These are phyloP conservation scores for Euryodendron excelsum DNA, from an alignment of 148 eudicot genomes.

Conservation along the genomic window DNA sequence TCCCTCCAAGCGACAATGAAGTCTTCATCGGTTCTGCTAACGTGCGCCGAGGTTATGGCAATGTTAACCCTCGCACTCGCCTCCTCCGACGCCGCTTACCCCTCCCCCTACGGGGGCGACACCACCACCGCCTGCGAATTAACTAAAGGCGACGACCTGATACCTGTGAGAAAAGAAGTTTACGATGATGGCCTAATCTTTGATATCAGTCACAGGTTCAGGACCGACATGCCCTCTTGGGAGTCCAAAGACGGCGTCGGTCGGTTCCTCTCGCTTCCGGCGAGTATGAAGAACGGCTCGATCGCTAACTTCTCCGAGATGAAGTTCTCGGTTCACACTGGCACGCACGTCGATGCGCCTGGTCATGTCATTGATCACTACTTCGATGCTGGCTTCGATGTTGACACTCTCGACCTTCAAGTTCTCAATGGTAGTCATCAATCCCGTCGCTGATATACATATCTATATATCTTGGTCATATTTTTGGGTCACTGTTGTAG, in stretches of 20 bases:
- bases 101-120: conserved; percentile 32
- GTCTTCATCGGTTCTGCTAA: not conserved
- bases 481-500: too few relatives aligned
- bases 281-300: conserved; percentile 79
- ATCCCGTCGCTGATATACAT: not conserved
- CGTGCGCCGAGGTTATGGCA: not conserved
- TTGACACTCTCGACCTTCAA: conserved; percentile 67
- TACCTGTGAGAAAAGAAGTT: conserved; percentile 50
- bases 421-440: conserved; percentile 64
- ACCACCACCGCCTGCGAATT: too few relatives aligned
- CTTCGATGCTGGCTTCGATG: conserved; percentile 72
- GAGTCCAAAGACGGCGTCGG: conserved; percentile 58
- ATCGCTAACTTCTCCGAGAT: conserved; percentile 72
- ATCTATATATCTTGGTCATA: too few relatives aligned
- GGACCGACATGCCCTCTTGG: conserved; percentile 57
- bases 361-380: conserved; percentile 67
- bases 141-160: too few relatives aligned
- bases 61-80: conserved; percentile 1
- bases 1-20: not conserved
- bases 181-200: conserved; percentile 56
- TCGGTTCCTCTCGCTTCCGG: conserved; percentile 48
- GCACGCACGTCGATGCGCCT: conserved; percentile 80
- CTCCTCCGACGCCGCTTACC: conserved; percentile 17
- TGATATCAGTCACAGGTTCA: conserved; percentile 68
- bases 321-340: conserved; percentile 66